A percentile compares a stretch with the other conserved stretches of the same genome.
Conservation (phyloP, 2,329 filamentous ascomycete genomes). For the Chaetomium sp. region DNA sequence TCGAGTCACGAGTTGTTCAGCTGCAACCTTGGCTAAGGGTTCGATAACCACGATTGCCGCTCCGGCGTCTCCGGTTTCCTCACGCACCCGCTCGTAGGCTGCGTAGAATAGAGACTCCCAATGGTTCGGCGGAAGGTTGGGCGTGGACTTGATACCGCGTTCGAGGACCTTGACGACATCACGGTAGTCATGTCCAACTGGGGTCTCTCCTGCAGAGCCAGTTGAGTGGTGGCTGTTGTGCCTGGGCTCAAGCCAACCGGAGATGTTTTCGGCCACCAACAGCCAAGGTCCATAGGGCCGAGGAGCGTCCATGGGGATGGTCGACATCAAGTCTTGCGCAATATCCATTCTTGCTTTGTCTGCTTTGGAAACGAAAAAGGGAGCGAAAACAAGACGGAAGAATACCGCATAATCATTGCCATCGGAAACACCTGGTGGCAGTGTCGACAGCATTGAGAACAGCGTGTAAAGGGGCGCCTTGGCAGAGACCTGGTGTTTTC, state of each 20-base stretch:
- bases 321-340: slow-evolving; percentile 54
- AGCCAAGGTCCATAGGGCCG: slow-evolving; percentile 56
- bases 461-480: slow-evolving; percentile 68
- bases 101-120: slow-evolving; percentile 61
- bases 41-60: slow-evolving; percentile 70
- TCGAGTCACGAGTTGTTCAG: slow-evolving; percentile 41
- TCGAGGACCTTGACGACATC: slow-evolving; percentile 69
- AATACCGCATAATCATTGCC: slow-evolving; percentile 50
- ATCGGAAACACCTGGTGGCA: slow-evolving; percentile 52
- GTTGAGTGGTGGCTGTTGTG: slow-evolving; percentile 44
- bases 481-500: slow-evolving; percentile 53
- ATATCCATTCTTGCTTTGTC: slow-evolving; percentile 49
- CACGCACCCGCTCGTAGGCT: slow-evolving; percentile 58
- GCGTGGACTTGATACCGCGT: slow-evolving; percentile 56
- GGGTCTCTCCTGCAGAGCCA: slow-evolving; percentile 46
- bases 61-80: slow-evolving; percentile 68
- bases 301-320: slow-evolving; percentile 49
- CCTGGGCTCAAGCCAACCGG: slow-evolving; percentile 46
- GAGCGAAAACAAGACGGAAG: slow-evolving; percentile 56
- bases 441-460: slow-evolving; percentile 59
- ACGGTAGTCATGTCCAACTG: slow-evolving; percentile 69
- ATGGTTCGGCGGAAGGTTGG: slow-evolving; percentile 49
- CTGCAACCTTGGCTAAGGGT: slow-evolving; percentile 62
- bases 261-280: slow-evolving; percentile 52
- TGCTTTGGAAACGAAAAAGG: slow-evolving; percentile 59